Conservation (phyloP, 1,139 yeast genomes). For the Saccharomycopsis phalli region DNA sequence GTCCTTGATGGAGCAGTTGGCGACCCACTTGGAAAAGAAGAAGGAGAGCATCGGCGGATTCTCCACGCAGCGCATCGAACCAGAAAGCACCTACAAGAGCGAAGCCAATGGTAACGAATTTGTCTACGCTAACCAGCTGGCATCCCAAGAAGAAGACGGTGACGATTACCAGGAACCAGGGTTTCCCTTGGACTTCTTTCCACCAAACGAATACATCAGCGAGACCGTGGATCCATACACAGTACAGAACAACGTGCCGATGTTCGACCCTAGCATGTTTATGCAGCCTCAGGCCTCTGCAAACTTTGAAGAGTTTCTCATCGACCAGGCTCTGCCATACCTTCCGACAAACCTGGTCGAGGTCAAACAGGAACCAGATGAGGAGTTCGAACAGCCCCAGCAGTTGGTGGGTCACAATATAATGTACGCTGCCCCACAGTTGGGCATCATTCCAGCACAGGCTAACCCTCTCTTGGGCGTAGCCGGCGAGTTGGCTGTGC, state of each 20-base stretch:
- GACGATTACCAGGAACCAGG: too few species aligned
- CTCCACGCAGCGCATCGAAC: not conserved
- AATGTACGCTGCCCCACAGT: not conserved
- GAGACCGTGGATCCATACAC: conserved; percentile 18
- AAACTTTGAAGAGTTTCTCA: conserved; percentile 15
- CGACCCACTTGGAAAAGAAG: conserved; percentile 36
- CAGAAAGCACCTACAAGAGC: conserved; percentile 2
- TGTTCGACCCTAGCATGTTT: conserved; percentile 19
- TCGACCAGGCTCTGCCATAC: conserved; percentile 19
- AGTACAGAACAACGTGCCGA: conserved; percentile 9
- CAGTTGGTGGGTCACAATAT: not conserved
- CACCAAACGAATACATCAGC: conserved; percentile 24
- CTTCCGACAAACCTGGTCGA: conserved; percentile 3
- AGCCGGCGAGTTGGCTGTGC: not conserved
- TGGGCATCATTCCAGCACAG: not conserved
- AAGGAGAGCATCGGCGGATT: conserved; percentile 22
- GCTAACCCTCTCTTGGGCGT: not conserved
- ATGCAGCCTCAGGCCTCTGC: conserved; percentile 10
- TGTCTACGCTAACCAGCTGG: not conserved
- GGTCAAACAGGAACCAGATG: not conserved
- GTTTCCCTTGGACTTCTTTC: conserved; percentile 61
- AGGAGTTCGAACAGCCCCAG: not conserved
- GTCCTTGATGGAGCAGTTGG: conserved; percentile 41
- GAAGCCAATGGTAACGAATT: not conserved
- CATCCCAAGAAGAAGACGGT: conserved; percentile 19